These are phyloP conservation scores for Penicillium alfredii DNA, from an alignment of 495 filamentous ascomycete species.

Conservation along the genomic window DNA sequence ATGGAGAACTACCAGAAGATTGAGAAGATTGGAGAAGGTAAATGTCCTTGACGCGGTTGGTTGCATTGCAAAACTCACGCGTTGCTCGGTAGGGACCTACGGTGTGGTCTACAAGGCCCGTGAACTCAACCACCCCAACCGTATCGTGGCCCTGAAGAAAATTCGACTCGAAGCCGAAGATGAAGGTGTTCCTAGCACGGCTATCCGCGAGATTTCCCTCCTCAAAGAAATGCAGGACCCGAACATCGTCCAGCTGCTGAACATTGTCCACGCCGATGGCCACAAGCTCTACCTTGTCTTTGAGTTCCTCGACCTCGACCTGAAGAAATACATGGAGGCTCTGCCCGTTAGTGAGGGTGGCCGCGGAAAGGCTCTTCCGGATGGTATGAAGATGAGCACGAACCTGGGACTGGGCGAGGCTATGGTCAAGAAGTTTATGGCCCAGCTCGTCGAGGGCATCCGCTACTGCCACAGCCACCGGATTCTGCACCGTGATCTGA, in stretches of 20 bases:
- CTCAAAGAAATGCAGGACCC: constrained; percentile 96
- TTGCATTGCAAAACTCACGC: constrained; percentile 10
- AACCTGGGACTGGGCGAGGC: constrained; percentile 75
- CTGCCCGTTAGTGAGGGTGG: constrained; percentile 87
- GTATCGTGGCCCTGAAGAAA: constrained; percentile 94
- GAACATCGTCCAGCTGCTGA: constrained; percentile 85
- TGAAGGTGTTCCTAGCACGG: constrained; percentile 93
- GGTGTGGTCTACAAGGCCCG: constrained; percentile 91
- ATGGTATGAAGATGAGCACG: constrained; percentile 62
- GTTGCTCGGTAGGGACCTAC: constrained; percentile 63
- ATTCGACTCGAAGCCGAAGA: constrained; percentile 96
- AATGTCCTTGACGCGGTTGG: constrained; percentile 7
- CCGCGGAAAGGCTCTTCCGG: constrained; percentile 79
- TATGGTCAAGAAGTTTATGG: constrained; percentile 98
- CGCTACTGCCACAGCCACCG: constrained; percentile 95
- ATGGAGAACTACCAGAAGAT: constrained; percentile 99
- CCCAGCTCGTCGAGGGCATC: constrained; percentile 83
- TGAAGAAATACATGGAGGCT: constrained; percentile 99
- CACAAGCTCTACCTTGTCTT: constrained; percentile 96
- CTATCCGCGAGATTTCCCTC: constrained; percentile 93
- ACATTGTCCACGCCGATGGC: constrained; percentile 94
- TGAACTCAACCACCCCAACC: constrained; percentile 67
- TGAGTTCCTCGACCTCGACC: constrained; percentile 87
- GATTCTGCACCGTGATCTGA: constrained; percentile 90
- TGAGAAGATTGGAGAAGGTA: constrained; percentile 99